Evolutionary conservation across 2,329 filamentous ascomycete genomes (phyloP).

Genomic region (Metarhizium guizhouense): DNA sequence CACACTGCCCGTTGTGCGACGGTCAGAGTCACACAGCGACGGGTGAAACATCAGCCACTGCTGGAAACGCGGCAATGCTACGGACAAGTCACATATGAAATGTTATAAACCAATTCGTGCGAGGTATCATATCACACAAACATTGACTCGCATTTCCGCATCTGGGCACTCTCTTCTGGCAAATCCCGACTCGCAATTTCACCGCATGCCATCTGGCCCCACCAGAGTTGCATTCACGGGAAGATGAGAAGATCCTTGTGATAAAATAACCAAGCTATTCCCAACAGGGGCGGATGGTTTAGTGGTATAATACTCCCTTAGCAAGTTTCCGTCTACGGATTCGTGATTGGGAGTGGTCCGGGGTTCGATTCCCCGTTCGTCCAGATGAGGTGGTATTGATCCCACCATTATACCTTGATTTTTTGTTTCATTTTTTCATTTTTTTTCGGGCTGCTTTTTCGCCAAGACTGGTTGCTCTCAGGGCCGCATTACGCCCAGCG

Average conservation of each 20-base stretch:
- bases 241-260: no score
- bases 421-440: background rate
- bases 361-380: conserved; percentile 15
- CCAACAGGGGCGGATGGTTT: conserved; percentile 7
- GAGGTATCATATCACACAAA: background rate
- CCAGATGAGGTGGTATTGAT: conserved; percentile 3
- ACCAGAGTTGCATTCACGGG: no score
- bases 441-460: no score
- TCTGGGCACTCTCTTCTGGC: no score
- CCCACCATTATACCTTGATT: background rate
- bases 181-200: no score
- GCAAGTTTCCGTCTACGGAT: background rate
- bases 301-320: conserved; percentile 10
- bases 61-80: background rate
- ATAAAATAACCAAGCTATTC: background rate
- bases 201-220: no score
- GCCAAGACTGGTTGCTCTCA: no score
- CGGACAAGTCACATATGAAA: background rate
- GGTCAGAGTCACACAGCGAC: background rate
- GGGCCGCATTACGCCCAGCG: no score
- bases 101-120: background rate
- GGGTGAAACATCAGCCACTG: background rate
- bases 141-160: background rate
- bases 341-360: conserved; percentile 10
- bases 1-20: background rate